Evolutionary conservation across 257 asterid genomes (phyloP).

Genomic region (Anisodus tanguticus): DNA sequence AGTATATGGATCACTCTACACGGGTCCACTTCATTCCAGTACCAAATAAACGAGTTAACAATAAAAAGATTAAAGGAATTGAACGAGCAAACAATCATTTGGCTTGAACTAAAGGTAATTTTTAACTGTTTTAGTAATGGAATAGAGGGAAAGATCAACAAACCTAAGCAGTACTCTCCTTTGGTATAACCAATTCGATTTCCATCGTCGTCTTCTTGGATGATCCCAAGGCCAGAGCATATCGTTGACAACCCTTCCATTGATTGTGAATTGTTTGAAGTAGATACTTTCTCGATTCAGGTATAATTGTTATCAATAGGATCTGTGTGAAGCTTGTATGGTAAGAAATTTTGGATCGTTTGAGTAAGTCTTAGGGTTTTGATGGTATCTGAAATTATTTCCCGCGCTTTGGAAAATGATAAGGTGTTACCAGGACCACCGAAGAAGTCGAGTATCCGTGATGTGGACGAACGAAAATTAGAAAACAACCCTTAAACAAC

Average conservation of each 20-base stretch:
- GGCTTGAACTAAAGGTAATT: not conserved
- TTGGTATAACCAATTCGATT: slow-evolving; percentile 62
- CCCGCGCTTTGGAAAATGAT: slow-evolving; percentile 32
- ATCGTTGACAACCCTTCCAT: slow-evolving; percentile 85
- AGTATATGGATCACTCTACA: not conserved
- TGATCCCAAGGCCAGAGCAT: slow-evolving; percentile 78
- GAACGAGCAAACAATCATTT: not conserved
- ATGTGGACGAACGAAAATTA: not conserved
- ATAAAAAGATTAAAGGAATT: not conserved
- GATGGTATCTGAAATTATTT: slow-evolving; percentile 30
- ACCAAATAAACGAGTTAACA: not conserved
- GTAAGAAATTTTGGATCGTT: slow-evolving; percentile 2
- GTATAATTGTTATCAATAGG: not conserved
- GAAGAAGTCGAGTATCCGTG: not conserved
- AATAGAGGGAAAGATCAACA: not conserved
- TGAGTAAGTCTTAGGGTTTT: slow-evolving; percentile 12
- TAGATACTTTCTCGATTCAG: not conserved
- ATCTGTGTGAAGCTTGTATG: not conserved
- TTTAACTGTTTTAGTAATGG: not conserved
- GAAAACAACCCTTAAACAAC: not conserved
- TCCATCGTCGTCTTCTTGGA: slow-evolving; percentile 72
- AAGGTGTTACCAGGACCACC: not conserved
- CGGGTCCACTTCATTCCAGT: not conserved
- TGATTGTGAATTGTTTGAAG: not conserved
- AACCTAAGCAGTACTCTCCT: slow-evolving; percentile 77